Conservation (phyloP, 2,329 filamentous ascomycete genomes). For the Didymellaceae sp. region DNA sequence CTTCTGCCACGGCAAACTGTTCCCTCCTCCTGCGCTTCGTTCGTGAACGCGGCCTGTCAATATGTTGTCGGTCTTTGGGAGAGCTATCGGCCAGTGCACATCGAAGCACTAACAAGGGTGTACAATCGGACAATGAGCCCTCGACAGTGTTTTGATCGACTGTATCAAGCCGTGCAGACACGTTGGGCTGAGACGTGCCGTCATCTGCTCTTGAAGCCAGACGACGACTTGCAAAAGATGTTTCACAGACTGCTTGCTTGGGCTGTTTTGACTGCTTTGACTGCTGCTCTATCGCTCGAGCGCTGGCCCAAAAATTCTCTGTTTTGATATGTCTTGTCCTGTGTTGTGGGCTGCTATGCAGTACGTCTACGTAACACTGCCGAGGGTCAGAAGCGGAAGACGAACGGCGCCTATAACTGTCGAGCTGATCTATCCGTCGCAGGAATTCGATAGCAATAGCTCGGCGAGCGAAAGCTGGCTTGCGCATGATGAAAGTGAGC, state of each 20-base stretch:
- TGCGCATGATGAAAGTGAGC: constrained; percentile 23
- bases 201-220: too few relatives aligned
- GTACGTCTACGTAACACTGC: background rate
- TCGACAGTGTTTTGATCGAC: too few relatives aligned
- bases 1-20: background rate
- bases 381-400: background rate
- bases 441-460: constrained; percentile 22
- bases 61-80: background rate
- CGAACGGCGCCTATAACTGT: background rate
- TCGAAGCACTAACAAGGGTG: background rate
- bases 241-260: background rate
- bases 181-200: too few relatives aligned
- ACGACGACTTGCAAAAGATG: too few relatives aligned
- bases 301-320: background rate
- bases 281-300: background rate
- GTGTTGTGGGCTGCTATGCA: background rate
- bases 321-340: background rate
- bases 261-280: background rate
- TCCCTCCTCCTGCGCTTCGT: background rate
- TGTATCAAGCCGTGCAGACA: too few relatives aligned
- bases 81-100: background rate
- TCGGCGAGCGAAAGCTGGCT: constrained; percentile 16
- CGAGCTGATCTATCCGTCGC: constrained; percentile 15
- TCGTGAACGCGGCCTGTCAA: background rate
- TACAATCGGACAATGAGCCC: background rate